Evolutionary conservation across 1,139 yeast genomes (phyloP), one percentile per base, ranked within the genome.

Genomic region (Kodamaea fungicola): DNA sequence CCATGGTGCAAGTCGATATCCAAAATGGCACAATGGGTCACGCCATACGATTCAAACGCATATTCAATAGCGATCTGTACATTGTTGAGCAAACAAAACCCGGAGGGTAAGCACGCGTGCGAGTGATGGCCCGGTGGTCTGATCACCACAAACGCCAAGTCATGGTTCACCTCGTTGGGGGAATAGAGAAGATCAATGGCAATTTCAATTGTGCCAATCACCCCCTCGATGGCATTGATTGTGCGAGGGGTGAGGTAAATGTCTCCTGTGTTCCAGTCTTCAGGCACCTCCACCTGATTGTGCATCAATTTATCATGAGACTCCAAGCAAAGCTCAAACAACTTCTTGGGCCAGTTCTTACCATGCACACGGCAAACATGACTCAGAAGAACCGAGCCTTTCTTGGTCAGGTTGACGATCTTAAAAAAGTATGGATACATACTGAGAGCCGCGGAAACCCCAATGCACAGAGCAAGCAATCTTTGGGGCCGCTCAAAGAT

Each of bases 91-190:
- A 87, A 62, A 58, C 96, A 87, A 55, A 87, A 87, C n/a, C 96
- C 96, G 28, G 90, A 80, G 0, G 96, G 95, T 12, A 79, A 72
- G 42, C 84, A 78, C 0, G 89, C 84, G 51, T 85, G 95, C n/a
- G 89, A 83, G 56, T 87, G 96, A 54, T 87, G 96, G 1, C 96
- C 96, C 0, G 95, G 95, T 2, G 95, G 95, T 39, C 95, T 67
- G 32, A 86, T 75, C 3, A 80, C 78, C 0, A 82, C 81, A 61
- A 85, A 85, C 2, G 83, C 83, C 40, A 83, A 68, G 45, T 71
- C 74, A 42, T 78, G 76, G 29, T 64, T 63, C 9, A 51, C 53
- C 12, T 42, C 45, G 3, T 37, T 40, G 13, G 39, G 39, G 9
- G 45, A 45, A 23, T 43, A 46, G 7, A 50, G 46, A 27, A 52